phyloP scores from a whole-genome alignment of 345 rosid species.

The Acer yangbiense region DNA sequence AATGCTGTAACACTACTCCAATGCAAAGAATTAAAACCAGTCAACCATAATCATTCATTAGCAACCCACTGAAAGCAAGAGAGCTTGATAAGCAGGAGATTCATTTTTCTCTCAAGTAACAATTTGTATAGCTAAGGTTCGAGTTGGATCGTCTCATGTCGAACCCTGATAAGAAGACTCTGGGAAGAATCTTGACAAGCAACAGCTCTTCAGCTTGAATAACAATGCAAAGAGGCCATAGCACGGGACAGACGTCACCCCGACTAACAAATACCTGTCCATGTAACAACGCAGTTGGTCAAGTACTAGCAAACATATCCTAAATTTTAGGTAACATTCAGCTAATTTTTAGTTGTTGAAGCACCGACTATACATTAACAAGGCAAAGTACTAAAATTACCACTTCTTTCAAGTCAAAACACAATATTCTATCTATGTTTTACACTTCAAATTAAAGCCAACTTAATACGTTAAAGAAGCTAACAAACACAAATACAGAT shows the following conservation, averaged over 20 bases:
- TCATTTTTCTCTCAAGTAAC: background rate
- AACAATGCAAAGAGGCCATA: conserved; percentile 63
- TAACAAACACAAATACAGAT: no score
- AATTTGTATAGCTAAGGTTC: background rate
- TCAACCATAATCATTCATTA: background rate
- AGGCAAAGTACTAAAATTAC: no score
- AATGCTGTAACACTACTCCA: background rate
- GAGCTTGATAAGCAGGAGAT: background rate
- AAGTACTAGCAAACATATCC: background rate
- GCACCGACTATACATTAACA: no score
- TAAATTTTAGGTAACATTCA: background rate
- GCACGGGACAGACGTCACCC: conserved; percentile 69
- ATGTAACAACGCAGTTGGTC: conserved; percentile 1
- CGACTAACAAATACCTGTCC: conserved; percentile 79
- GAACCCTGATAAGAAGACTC: conserved; percentile 42
- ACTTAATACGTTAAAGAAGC: no score
- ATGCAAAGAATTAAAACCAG: background rate
- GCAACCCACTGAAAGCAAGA: conserved; percentile 2
- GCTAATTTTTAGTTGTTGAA: background rate
- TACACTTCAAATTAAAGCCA: background rate
- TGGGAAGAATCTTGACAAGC: conserved; percentile 51
- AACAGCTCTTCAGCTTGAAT: conserved; percentile 55
- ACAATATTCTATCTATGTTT: background rate
- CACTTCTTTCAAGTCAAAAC: background rate
- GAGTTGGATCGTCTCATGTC: conserved; percentile 15